Percentiles rank a stretch among this genome's conserved stretches.
Evolutionary conservation across 345 rosid genomes (phyloP).

Genomic region (Iberis pinnata): DNA sequence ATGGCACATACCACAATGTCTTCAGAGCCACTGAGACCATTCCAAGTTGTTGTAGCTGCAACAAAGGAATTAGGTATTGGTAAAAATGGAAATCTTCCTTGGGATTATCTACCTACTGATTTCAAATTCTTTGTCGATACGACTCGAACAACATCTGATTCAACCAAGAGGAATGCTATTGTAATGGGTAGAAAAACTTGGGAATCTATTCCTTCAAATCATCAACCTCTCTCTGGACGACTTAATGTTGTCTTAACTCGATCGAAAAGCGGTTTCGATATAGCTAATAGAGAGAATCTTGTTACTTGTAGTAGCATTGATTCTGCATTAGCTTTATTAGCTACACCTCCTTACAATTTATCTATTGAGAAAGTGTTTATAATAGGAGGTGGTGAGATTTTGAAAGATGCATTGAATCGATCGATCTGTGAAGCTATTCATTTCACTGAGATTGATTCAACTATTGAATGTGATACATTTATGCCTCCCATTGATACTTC

Average conservation of each 20-base stretch:
- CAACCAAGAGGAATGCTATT: slow-evolving; percentile 73
- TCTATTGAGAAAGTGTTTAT: slow-evolving; percentile 93
- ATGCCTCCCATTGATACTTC: slow-evolving; percentile 64
- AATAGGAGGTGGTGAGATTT: slow-evolving; percentile 78
- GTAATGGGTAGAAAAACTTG: slow-evolving; percentile 96
- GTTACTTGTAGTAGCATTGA: slow-evolving; percentile 71
- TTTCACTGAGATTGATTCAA: slow-evolving; percentile 69
- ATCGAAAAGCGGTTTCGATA: slow-evolving; percentile 68
- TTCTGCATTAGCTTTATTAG: slow-evolving; percentile 73
- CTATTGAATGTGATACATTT: slow-evolving; percentile 80
- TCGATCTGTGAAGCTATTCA: slow-evolving; percentile 84
- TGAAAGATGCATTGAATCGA: slow-evolving; percentile 70
- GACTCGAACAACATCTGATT: slow-evolving; percentile 52
- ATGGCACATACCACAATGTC: slow-evolving; percentile 24
- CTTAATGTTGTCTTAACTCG: slow-evolving; percentile 92
- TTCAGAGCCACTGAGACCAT: slow-evolving; percentile 49
- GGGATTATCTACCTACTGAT: slow-evolving; percentile 82
- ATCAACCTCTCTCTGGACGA: slow-evolving; percentile 76
- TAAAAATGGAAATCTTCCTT: slow-evolving; percentile 76
- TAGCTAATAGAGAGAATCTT: slow-evolving; percentile 89
- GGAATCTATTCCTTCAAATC: slow-evolving; percentile 75
- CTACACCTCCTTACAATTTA: slow-evolving; percentile 66
- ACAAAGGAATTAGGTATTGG: slow-evolving; percentile 89
- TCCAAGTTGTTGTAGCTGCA: slow-evolving; percentile 86
- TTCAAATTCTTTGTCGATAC: slow-evolving; percentile 78